Percentiles rank a stretch among this genome's conserved stretches.
Evolutionary conservation across 495 filamentous ascomycete genomes (phyloP).

Genomic region (Pseudomonodictys pantanalensis): DNA sequence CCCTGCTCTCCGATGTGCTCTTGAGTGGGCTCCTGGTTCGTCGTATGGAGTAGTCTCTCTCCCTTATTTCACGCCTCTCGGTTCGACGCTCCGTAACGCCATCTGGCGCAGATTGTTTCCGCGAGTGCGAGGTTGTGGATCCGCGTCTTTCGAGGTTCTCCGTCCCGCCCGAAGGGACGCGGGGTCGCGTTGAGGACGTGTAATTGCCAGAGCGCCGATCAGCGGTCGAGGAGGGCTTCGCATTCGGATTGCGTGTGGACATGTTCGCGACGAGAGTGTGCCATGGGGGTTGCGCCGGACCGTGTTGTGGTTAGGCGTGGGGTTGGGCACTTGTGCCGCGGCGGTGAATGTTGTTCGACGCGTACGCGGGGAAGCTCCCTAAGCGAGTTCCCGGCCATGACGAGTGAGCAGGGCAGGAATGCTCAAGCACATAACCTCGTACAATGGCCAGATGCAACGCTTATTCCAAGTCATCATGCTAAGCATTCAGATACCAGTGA

Average conservation of each 20-base stretch:
- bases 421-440: too few species aligned
- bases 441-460: too few species aligned
- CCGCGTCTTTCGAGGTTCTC: constrained; percentile 20
- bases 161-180: constrained; percentile 28
- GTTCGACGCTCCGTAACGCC: constrained; percentile 25
- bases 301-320: constrained; percentile 3
- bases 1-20: constrained; percentile 45
- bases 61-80: constrained; percentile 29
- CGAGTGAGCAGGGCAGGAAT: too few species aligned
- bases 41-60: constrained; percentile 46
- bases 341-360: constrained; percentile 7
- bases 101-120: constrained; percentile 17
- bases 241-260: constrained; percentile 22
- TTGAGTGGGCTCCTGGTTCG: constrained; percentile 66
- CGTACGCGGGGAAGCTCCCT: constrained; percentile 1
- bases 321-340: neutral
- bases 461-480: too few species aligned
- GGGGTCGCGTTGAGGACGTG: constrained; percentile 27
- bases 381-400: constrained; percentile 1
- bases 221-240: constrained; percentile 23
- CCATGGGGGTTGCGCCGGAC: constrained; percentile 18
- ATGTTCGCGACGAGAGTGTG: constrained; percentile 12
- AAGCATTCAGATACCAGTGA: too few species aligned
- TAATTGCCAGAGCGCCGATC: constrained; percentile 17
- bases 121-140: constrained; percentile 26